Evolutionary conservation across 352 stramenopile genomes (phyloP), one percentile per base, ranked within the genome.

Genomic region (Blastocystis sp.): DNA sequence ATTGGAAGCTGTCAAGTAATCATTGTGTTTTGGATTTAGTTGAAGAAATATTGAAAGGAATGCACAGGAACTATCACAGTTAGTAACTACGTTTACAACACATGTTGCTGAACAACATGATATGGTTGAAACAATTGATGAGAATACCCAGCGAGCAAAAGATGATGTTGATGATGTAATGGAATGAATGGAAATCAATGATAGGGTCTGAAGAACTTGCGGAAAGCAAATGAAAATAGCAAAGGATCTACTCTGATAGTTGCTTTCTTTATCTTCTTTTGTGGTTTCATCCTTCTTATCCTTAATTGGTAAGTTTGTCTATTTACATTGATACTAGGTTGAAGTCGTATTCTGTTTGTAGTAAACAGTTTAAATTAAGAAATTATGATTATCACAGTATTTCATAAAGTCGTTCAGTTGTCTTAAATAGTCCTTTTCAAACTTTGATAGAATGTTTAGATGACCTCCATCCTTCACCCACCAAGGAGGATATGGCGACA

Each of bases 1-100:
- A 34, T 65, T 81, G 70, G 41, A 45, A 2, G 50, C 45, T 18
- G 70, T 81, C 3, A 81, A 24, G 70, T 81, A 5, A 34, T 20
- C n/a, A 3, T 41, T 2, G 0, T 59, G 41, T 13, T 24, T 8
- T 6, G 4, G 37, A 20, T 1, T 81, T n/a, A 81, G 13, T 11
- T n/a, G 34, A 24, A 81, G 70, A 63, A 39, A 81, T 16, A 26
- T 81, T 45, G 70, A 81, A 26, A 63, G n/a, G 18, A 81, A 81
- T 34, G 70, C 70, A 16, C 43, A 26, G 3, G 70, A 81, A 47
- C 3, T 81, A 5, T 62, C 37, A 18, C 34, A 81, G 1, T 0
- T 81, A 53, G 70, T 81, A 34, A 41, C 39, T 0, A 64, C 39
- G 55, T 81, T 81, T 53, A 81, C 53, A 20, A 54, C 24, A 3